Percentiles rank a stretch among this genome's conserved stretches.
These are phyloP conservation scores for Paramecium pentaurelia DNA, from an alignment of 73 alveolate species.

Conservation along the genomic window DNA sequence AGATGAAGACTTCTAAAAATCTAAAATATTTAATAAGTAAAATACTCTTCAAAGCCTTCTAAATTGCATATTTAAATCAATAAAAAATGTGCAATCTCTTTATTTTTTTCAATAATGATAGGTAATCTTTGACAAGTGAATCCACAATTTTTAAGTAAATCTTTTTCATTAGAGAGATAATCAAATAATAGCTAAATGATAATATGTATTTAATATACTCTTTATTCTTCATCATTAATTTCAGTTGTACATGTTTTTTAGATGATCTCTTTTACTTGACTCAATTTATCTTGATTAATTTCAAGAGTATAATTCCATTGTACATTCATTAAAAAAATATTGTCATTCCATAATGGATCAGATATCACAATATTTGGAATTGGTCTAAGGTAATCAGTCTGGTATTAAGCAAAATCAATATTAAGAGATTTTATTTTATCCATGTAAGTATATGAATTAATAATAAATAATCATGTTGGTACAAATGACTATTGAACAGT, in stretches of 20 bases:
- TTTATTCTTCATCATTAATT: neutral
- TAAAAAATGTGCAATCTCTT: neutral
- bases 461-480: neutral
- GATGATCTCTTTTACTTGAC: neutral
- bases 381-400: neutral
- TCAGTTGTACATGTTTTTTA: neutral
- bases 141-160: conserved; percentile 1
- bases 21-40: neutral
- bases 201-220: neutral
- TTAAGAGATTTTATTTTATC: neutral
- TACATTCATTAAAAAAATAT: neutral
- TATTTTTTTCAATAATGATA: neutral
- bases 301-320: conserved; percentile 2
- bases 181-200: neutral
- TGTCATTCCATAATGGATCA: neutral
- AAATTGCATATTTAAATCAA: neutral
- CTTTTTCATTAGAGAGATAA: neutral
- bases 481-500: conserved; percentile 11
- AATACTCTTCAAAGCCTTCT: neutral
- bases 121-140: neutral
- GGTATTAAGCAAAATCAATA: neutral
- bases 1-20: neutral
- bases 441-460: neutral
- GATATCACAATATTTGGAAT: neutral
- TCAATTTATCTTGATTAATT: neutral